Evolutionary conservation across 805 yeast genomes (phyloP).

Genomic region (Hanseniaspora valbyensis): DNA sequence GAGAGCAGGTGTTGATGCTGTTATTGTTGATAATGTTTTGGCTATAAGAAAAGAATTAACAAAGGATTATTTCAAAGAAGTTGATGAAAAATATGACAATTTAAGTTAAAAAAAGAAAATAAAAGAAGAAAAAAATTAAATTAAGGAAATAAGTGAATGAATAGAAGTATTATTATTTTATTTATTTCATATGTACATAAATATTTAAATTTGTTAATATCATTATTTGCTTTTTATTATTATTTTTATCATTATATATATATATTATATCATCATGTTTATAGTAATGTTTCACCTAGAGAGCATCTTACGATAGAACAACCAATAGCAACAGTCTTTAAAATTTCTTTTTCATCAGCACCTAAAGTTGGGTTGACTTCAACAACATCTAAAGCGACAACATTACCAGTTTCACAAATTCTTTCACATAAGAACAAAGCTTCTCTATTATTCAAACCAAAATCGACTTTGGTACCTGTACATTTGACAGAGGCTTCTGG

Average conservation of each 20-base stretch:
- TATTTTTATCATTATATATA: too few species aligned
- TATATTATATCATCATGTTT: not conserved
- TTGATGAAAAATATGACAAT: not conserved
- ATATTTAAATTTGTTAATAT: too few species aligned
- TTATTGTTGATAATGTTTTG: constrained; percentile 88
- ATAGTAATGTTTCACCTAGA: constrained; percentile 69
- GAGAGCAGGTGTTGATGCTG: constrained; percentile 95
- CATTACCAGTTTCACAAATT: constrained; percentile 77
- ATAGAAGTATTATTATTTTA: too few species aligned
- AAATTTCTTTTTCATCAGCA: constrained; percentile 57
- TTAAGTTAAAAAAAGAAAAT: not conserved
- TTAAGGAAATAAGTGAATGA: too few species aligned
- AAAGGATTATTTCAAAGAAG: constrained; percentile 19
- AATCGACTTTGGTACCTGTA: constrained; percentile 95
- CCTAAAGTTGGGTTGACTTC: constrained; percentile 90
- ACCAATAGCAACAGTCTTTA: constrained; percentile 82
- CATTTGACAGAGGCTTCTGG: constrained; percentile 82
- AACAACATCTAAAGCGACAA: constrained; percentile 80
- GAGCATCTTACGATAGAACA: constrained; percentile 89
- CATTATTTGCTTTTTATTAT: too few species aligned
- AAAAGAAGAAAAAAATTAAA: too few species aligned
- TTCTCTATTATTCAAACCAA: constrained; percentile 89
- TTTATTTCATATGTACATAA: too few species aligned
- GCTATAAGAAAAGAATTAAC: constrained; percentile 81
- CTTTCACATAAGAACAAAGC: constrained; percentile 89